Base-by-base conservation (phyloP, 1,284 basidiomycete genomes). In the Ustilago esculenta region DNA sequence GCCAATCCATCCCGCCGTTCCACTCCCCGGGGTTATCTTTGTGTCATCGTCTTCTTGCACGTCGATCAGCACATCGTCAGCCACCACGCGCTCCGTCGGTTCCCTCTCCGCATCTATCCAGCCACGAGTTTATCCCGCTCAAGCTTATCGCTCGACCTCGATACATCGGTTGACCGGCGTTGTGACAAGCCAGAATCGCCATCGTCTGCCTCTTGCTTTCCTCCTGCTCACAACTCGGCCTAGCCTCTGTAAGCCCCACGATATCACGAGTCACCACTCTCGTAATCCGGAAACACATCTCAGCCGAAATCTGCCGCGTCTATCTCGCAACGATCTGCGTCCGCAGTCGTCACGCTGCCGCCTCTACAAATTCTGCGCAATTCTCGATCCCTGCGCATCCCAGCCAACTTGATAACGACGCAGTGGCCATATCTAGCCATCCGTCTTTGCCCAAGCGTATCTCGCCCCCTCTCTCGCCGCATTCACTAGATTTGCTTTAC, bases 91-190 rank as follows among this genome's bases (percentile, higher is more conserved):
- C 23, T 64, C 61, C 61, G 54, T 65, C 61, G 50, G 61, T 39
- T 58, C 39, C 25, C 21, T 25, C 27, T 36, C 34, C 15, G 48
- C 25, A 15, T 14, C 35, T 36, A 21, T 30, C 33, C 23, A 35
- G 14, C 46, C n/a, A 30, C 61, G 50, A 65, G 54, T 40, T 47
- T 58, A 43, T 50, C 55, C n/a, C 34, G 18, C 18, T 49, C 46
- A 65, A 58, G 50, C 54, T 65, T 65, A 21, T 46, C 50, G 42
- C 37, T 58, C 61, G 54, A 65, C 61, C 39, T 65, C 61, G 61
- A 53, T 24, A 42, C 54, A 65, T 50, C 50, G 55, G 54, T 58
- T 54, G 50, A 48, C 61, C 54, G 55, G 42, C 46, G 50, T 32
- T 58, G 61, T 65, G 55, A 46, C 50, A 54, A 53, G 54, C 35